A percentile compares a stretch with the other conserved stretches of the same genome.
These are phyloP conservation scores for Apiotrichum porosum DNA, from an alignment of 1,284 basidiomycete species.

Conservation along the genomic window DNA sequence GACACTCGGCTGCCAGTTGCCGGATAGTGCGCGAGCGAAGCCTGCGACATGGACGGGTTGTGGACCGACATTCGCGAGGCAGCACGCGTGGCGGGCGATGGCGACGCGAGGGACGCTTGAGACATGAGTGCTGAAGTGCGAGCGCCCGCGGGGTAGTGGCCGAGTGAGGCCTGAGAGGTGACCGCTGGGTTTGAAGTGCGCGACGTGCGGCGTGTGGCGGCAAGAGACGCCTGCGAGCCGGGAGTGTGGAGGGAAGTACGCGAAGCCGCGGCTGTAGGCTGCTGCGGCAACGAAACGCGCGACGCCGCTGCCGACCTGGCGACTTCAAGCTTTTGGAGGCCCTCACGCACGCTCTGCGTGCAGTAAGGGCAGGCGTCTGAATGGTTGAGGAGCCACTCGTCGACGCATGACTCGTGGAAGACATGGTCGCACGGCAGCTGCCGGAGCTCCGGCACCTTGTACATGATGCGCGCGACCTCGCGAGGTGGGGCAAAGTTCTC, in stretches of 20 bases:
- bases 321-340: conserved; percentile 1
- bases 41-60: not conserved
- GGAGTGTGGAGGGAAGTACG: not conserved
- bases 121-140: not conserved
- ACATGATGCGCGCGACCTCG: conserved; percentile 20
- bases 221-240: not conserved
- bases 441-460: conserved; percentile 25
- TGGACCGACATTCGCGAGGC: not conserved
- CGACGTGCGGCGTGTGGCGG: too few species aligned
- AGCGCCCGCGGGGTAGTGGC: too few species aligned
- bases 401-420: conserved; percentile 38
- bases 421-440: conserved; percentile 33
- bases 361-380: conserved; percentile 37
- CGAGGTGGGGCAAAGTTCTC: conserved; percentile 24
- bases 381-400: conserved; percentile 33
- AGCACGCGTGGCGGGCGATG: not conserved
- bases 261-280: not conserved
- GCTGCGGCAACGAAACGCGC: not conserved
- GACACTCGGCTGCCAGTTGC: not conserved
- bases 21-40: not conserved
- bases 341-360: conserved; percentile 24
- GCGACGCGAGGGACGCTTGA: not conserved
- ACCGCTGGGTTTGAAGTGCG: too few species aligned
- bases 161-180: not conserved
- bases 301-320: not conserved